Evolutionary conservation across 2,329 filamentous ascomycete species (phyloP).

Genomic region (Talaromyces sp.): DNA sequence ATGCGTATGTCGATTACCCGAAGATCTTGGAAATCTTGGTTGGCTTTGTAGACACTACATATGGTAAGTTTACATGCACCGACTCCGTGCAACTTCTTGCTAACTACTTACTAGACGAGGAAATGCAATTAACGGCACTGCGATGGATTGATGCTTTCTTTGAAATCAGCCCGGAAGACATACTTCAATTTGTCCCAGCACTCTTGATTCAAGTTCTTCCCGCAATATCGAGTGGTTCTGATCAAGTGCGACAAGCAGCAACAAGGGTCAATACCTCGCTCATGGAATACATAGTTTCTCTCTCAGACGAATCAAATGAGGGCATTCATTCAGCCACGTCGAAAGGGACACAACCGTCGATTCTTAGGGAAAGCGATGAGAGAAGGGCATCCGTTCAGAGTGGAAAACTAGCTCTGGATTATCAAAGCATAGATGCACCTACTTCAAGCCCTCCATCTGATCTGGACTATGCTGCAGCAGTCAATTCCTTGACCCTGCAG

Average conservation of each 20-base stretch:
- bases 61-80: slow-evolving; percentile 51
- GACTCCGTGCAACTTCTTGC: slow-evolving; percentile 6
- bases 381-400: slow-evolving; percentile 43
- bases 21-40: slow-evolving; percentile 90
- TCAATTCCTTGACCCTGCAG: slow-evolving; percentile 85
- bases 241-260: slow-evolving; percentile 83
- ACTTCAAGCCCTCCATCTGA: slow-evolving; percentile 54
- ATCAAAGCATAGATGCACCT: slow-evolving; percentile 41
- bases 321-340: slow-evolving; percentile 35
- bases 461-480: slow-evolving; percentile 92
- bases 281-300: slow-evolving; percentile 89
- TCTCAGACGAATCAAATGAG: slow-evolving; percentile 65
- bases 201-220: slow-evolving; percentile 88
- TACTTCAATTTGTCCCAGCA: slow-evolving; percentile 88
- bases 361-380: slow-evolving; percentile 35
- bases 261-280: slow-evolving; percentile 84
- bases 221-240: slow-evolving; percentile 86
- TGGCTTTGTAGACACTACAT: slow-evolving; percentile 76
- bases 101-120: slow-evolving; percentile 63
- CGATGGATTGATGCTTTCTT: slow-evolving; percentile 96
- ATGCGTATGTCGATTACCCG: slow-evolving; percentile 89
- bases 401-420: slow-evolving; percentile 28
- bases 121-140: slow-evolving; percentile 84
- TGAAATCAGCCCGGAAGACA: slow-evolving; percentile 95
- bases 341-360: slow-evolving; percentile 37